Conservation (phyloP, 345 rosid species). For the Acer campestre region DNA sequence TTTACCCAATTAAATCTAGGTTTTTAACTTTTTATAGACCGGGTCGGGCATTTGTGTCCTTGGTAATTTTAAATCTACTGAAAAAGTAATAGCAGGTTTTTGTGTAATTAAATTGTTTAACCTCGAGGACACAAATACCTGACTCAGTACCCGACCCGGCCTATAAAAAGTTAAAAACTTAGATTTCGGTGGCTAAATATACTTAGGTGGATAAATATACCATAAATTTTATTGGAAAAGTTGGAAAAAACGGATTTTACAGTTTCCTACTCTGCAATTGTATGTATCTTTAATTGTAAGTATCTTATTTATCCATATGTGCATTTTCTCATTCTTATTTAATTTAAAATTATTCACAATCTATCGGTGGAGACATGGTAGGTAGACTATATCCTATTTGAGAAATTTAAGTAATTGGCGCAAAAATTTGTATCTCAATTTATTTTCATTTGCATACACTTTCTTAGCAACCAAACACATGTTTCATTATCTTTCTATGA, state of each 20-base stretch:
- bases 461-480: neutral
- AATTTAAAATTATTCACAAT: neutral
- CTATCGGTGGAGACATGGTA: neutral
- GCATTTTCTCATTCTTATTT: conserved; percentile 3
- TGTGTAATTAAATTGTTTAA: no score
- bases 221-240: neutral
- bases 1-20: neutral
- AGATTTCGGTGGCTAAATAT: neutral
- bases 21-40: neutral
- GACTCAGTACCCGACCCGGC: neutral
- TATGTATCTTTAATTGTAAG: neutral
- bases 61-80: no score
- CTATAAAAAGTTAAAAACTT: neutral
- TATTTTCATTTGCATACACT: neutral
- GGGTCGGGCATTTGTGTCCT: neutral
- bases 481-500: neutral
- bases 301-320: neutral
- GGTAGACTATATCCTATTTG: neutral
- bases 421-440: neutral
- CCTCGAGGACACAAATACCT: no score
- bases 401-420: neutral
- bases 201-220: neutral
- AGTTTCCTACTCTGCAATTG: neutral
- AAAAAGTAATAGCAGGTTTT: no score
- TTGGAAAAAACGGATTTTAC: neutral